These are phyloP conservation scores for Fragaria ananassa DNA, from an alignment of 306 rosid genomes.

Conservation along the genomic window DNA sequence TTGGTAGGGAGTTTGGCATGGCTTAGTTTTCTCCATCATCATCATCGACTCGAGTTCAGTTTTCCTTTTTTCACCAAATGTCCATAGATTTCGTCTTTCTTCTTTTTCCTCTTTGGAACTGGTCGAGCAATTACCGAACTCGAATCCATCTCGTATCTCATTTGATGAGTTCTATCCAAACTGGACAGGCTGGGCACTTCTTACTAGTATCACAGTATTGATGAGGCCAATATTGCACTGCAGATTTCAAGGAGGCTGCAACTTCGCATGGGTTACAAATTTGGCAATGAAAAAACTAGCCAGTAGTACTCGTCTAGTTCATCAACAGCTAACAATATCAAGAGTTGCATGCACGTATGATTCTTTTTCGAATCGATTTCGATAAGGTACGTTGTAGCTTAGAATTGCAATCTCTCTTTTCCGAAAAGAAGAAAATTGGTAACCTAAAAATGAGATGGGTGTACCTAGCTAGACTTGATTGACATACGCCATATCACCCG, in stretches of 20 bases:
- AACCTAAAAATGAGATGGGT: no score
- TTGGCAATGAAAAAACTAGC: not conserved
- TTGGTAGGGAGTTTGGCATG: slow-evolving; percentile 30
- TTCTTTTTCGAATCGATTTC: not conserved
- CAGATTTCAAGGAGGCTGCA: not conserved
- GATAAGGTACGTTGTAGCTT: no score
- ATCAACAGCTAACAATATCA: not conserved
- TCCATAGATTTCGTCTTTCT: not conserved
- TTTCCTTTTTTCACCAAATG: not conserved
- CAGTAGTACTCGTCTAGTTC: not conserved
- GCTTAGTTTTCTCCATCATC: not conserved
- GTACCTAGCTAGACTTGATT: no score
- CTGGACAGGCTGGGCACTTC: not conserved
- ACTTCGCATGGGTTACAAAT: slow-evolving; percentile 2
- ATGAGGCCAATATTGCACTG: not conserved
- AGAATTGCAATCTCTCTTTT: no score
- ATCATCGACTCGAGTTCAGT: not conserved
- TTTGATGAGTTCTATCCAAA: not conserved
- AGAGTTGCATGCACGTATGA: not conserved
- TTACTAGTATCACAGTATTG: not conserved
- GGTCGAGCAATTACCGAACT: not conserved
- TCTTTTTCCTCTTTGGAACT: not conserved
- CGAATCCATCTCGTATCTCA: not conserved
- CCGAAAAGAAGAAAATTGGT: no score
- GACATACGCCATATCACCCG: no score